Evolutionary conservation across 83 land plant species (phyloP), one percentile per base, ranked within the genome.

Genomic region (Picea mariana): DNA sequence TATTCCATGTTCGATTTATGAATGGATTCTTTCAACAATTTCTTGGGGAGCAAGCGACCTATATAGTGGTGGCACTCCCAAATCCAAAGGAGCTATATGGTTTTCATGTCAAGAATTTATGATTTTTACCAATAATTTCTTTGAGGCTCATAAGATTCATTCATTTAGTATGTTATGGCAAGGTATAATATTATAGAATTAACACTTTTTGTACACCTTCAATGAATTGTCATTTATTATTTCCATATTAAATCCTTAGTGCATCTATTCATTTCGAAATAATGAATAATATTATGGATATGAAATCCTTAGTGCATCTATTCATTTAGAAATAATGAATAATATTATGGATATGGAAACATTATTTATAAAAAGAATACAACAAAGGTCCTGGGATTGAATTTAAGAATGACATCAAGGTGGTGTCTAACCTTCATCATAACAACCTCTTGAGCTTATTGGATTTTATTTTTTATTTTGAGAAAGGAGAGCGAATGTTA

Each of bases 371-470:
- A 52, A 92, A 80, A 87, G 93, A 67, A 93, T 93, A n/a, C 84
- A 89, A 77, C 93, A 84, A 77, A 88, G 87, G 66, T 89, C 93
- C 17, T 31, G 90, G 85, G 24, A 67, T 62, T 40, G 95, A 91
- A 80, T 93, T 93, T 84, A 91, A 89, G 79, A 93, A 83, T 62
- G 95, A 93, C 58, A 91, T 93, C 42, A 92, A 93, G 82, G 42
- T 93, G 84, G 89, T 93, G 38, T 93, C 96, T 12, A 82, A 92
- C 55, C 91, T 93, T 67, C 96, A 93, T 84, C 93, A 93, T 85
- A 93, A 91, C 65, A 91, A 93, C 82, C 90, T 93, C 90, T 93
- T 15, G 83, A 83, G 11, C 93, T 93, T 17, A 86, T 93, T 55
- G 93, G 95, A 3, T 27, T 27, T 27, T 27, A 27, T 27, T 27